Evolutionary conservation across 2,329 filamentous ascomycete genomes (phyloP), one percentile per base, ranked within the genome.

Genomic region (Harringtonia lauricola): DNA sequence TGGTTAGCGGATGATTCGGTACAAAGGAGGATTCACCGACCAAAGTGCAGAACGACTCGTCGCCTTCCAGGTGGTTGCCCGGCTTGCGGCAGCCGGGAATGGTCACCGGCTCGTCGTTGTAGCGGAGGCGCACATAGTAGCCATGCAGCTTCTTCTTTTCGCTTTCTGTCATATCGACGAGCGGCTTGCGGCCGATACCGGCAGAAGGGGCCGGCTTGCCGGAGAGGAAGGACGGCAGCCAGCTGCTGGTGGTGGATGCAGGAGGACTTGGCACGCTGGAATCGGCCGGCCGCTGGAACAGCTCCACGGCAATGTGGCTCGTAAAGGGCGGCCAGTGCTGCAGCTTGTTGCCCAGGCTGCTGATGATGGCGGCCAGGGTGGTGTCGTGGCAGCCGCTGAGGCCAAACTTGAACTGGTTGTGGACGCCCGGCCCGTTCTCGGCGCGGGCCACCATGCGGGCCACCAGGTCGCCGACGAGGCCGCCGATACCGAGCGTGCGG

Each of bases 371-470:
- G 3, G 86, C 92, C 6, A 98, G 72, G 1, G 92, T 96, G 2
- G 92, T 96, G 58, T 96, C 89, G 62, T 95, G 89, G 56, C 89
- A 95, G 28, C 89, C 89, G 51, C 79, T 85, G 55, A 96, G 67
- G 15, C 79, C 82, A 51, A 96, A 81, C 49, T 81, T 83, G 54
- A 92, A 71, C 50, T 52, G 71, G 52, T 54, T 60, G 33, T n/a
- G n/a, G n/a, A n/a, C n/a, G n/a, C n/a, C n/a, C n/a, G n/a, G n/a
- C n/a, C n/a, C n/a, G n/a, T n/a, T n/a, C 56, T 83, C 75, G n/a
- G 74, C 73, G 52, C 72, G 78, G 21, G 72, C 70, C 24, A 84
- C 76, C 82, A 89, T 88, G 36, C 83, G 73, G 48, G 77, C 72
- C 13, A 89, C 81, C 17, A 96, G 63, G 56, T 96, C 90, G 26